Evolutionary conservation across 177 flowering plant species (phyloP), one percentile per base, ranked within the genome.

Genomic region (Tripterygium wilfordii): DNA sequence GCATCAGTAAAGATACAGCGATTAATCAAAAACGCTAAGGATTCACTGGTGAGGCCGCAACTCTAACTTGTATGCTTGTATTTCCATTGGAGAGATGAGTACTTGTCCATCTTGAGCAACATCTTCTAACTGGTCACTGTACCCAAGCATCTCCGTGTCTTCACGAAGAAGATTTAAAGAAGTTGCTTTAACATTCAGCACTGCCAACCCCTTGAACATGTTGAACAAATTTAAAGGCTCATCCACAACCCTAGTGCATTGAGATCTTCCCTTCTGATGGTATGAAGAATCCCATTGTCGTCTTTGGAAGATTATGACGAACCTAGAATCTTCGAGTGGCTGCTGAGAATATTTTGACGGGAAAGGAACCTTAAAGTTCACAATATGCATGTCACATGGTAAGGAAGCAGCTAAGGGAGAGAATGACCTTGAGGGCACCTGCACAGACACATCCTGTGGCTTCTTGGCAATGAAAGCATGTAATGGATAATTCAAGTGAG

Each of bases 301-400:
- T 58, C 96, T 83, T 49, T 77, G 95, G 17, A 94, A 58, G 15
- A 80, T 47, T 33, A 90, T 54, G 36, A 63, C 80, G 68, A 82
- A 90, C 61, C 83, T 78, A 13, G 88, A 54, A 25, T 66, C 78
- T 23, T 65, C 88, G n/a, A 27, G 37, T 1, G 66, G 45, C 24
- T 69, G 85, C 72, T 71, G 88, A 31, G 82, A 64, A 49, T 69
- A 79, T 60, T 78, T 89, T 37, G 59, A 36, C 13, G 88, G 96
- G 8, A 66, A 78, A 16, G 97, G 95, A 49, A 94, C 91, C 72
- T 90, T 90, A 39, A 94, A 72, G 53, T 54, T 80, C 55, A 94
- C 90, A 54, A 94, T 66, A 63, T 94, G 99, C 72, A 94, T 54
- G 51, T 94, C 99, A 63, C 96, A 88, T 8, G 99, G 99, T 51